Evolutionary conservation across 805 yeast genomes (phyloP).

Genomic region (Wickerhamiella sorbophila): DNA sequence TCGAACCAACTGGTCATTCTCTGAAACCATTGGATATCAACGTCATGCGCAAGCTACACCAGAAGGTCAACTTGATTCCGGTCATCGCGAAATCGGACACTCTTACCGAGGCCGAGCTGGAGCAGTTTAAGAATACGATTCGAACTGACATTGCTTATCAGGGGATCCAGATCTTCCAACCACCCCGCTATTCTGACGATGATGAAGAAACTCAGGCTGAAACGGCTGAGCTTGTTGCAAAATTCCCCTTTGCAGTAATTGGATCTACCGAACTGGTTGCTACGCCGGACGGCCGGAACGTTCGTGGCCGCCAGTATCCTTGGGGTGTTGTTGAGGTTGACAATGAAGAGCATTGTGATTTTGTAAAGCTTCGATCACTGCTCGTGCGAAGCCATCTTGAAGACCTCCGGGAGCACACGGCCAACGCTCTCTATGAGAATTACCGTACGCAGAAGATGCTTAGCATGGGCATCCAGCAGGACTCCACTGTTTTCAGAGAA

Average conservation of each 20-base stretch:
- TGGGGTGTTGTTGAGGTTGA: constrained; percentile 97
- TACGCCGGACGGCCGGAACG: constrained; percentile 57
- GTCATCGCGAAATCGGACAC: constrained; percentile 92
- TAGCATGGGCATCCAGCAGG: constrained; percentile 81
- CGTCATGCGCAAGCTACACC: constrained; percentile 76
- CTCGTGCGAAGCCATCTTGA: constrained; percentile 82
- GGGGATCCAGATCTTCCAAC: constrained; percentile 61
- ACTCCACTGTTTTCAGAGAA: constrained; percentile 81
- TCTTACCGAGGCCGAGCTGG: constrained; percentile 72
- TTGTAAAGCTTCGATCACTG: constrained; percentile 74
- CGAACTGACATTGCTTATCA: constrained; percentile 62
- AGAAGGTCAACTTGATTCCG: constrained; percentile 87
- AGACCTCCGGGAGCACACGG: constrained; percentile 80
- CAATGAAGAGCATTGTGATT: constrained; percentile 87
- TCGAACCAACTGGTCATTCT: constrained; percentile 95
- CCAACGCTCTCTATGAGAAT: constrained; percentile 63
- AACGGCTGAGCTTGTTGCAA: constrained; percentile 50
- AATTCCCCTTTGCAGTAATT: constrained; percentile 84
- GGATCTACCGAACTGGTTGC: constrained; percentile 68
- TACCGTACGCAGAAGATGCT: constrained; percentile 75
- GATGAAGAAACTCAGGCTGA: constrained; percentile 68
- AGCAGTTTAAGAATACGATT: constrained; percentile 60
- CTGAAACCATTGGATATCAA: constrained; percentile 78
- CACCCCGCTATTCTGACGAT: constrained; percentile 63
- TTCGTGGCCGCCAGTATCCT: constrained; percentile 87